Base-by-base conservation (phyloP, 768 basidiomycete species). In the Mycena haematopus region DNA sequence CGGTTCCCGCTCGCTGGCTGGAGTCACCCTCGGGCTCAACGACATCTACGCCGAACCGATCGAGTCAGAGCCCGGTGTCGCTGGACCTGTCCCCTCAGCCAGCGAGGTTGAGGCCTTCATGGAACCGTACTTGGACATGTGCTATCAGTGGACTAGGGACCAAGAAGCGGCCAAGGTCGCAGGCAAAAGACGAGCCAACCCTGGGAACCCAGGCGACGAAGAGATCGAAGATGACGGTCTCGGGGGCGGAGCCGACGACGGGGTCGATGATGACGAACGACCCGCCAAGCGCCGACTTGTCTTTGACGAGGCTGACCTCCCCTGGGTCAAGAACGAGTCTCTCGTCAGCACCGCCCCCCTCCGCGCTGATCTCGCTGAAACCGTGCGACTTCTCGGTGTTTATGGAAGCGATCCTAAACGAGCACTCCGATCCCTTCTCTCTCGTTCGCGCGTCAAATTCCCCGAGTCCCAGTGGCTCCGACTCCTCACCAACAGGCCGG, bases 91-190 rank as follows among this genome's bases (percentile, higher is more conserved):
- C 36, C 36, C 36, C 14, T 13, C 46, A 7, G 25, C 9, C 4
- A 38, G 11, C 36, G 46, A 36, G 2, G 17, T 58, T 9, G 56
- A 50, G 25, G 22, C 35, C 1, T 50, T 49, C 47, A 38, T 49
- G 46, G 56, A 25, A 3, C 56, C 56, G 25, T 58, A 25, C 36
- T 19, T 50, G 22, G 47, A 58, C 6, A 50, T 58, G 56, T 50
- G 56, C 47, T 33, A 36, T 15, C 56, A 58, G 25, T 58, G 56
- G 56, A 17, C 35, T 31, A 35, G 56, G 21, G 56, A 58, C 56
- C 56, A 58, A 24, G 47, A 50, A 25, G n/a, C 21, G 17, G 56
- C 56, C 29, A 31, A 31, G 29, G 29, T 2, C 38, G 49, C 24
- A 38, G 15, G 36, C 6, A 10, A 3, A 35, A 19, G 25, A 1